phyloP scores from a whole-genome alignment of 140 eudicot species.

The Stevia rebaudiana region DNA sequence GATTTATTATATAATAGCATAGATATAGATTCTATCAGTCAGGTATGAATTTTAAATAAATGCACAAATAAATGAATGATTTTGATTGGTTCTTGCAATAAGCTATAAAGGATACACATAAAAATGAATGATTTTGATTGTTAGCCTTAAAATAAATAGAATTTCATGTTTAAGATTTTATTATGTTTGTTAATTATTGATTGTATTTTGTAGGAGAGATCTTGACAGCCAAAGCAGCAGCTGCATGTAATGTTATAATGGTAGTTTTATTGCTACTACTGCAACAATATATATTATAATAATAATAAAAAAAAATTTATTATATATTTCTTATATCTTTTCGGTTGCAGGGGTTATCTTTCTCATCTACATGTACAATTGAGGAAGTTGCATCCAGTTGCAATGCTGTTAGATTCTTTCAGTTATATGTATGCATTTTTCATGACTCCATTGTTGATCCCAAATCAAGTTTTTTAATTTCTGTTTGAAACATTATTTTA shows the following conservation, averaged over 20 bases:
- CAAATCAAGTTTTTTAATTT: background rate
- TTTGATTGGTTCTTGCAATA: no score
- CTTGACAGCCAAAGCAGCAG: slow-evolving; percentile 88
- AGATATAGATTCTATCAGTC: no score
- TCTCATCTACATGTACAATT: slow-evolving; percentile 56
- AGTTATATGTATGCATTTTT: slow-evolving; percentile 51
- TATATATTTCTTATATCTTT: slow-evolving; percentile 5
- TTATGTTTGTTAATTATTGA: no score
- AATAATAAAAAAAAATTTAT: no score
- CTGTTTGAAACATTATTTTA: slow-evolving; percentile 10
- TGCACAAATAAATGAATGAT: no score
- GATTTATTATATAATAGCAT: no score
- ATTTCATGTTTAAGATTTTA: no score
- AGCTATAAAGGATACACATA: no score
- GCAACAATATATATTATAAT: background rate
- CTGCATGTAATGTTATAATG: slow-evolving; percentile 68
- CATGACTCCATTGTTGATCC: slow-evolving; percentile 1
- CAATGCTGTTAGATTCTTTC: slow-evolving; percentile 74
- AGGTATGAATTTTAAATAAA: no score
- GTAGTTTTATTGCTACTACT: slow-evolving; percentile 28
- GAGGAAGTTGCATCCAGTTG: slow-evolving; percentile 95
- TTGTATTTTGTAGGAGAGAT: slow-evolving; percentile 51
- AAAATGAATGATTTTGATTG: no score
- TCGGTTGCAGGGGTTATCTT: slow-evolving; percentile 76
- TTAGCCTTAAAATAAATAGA: no score